Evolutionary conservation across 1,284 basidiomycete genomes (phyloP), one percentile per base, ranked within the genome.

Genomic region (Rugosomyces carneus): DNA sequence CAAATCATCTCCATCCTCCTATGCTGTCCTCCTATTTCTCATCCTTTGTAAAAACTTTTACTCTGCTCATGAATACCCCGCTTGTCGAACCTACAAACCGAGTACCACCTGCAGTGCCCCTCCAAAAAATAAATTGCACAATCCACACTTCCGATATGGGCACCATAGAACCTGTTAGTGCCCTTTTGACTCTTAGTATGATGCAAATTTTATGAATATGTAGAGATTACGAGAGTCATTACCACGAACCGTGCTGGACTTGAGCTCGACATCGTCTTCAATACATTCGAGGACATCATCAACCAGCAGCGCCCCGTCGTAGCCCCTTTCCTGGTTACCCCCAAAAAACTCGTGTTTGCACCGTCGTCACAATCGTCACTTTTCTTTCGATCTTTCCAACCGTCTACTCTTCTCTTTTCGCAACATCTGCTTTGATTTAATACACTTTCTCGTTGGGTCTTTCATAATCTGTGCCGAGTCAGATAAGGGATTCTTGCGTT

Each of bases 41-140:
- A 5, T 54, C 52, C 15, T 36, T 61, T 35, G 35, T 54, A 4
- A 52, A 56, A 18, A 56, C 53, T 15, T 56, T 62, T 41, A 60
- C 57, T 10, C 49, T 62, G 19, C 58, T 69, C 50, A 44, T 62
- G 23, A 64, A 67, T 42, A 66, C 66, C 5, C 63, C 66, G 1
- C 50, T 69, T 6, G 57, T 60, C 9, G 60, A 63, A 36, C 53
- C 56, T 27, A 54, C 63, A 16, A 43, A 40, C n/a, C n/a, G n/a
- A 23, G 26, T 37, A 3, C n/a, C 24, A n/a, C 19, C 29, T 1
- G 37, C 35, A 13, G 18, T 56, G 26, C 51, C 54, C 15, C 19
- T 57, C 38, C 31, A 50, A 31, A 37, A 35, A 7, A 13, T 34
- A 18, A 18, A 5, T 26, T 42, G 5, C 19, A 27, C 15, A 34